phyloP scores from a whole-genome alignment of 768 basidiomycete genomes.

The Leccinellum luteum region DNA sequence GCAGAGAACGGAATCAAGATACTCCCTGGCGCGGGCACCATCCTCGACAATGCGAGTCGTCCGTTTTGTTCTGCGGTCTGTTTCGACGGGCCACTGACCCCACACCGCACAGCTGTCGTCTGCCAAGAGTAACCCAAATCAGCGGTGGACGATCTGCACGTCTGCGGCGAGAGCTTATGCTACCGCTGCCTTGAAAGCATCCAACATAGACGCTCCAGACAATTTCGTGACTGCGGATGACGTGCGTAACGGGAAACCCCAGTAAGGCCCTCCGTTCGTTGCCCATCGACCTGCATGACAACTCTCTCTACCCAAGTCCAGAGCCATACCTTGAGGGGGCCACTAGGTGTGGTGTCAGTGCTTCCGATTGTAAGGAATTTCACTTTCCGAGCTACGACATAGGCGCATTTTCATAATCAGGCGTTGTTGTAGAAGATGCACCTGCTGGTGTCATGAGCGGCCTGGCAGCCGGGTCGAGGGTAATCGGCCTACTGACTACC shows the following conservation, averaged over 20 bases:
- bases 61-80: not conserved
- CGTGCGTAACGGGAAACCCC: constrained; percentile 79
- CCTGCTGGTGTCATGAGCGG: constrained; percentile 83
- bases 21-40: constrained; percentile 66
- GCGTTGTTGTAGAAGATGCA: constrained; percentile 90
- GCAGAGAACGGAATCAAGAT: constrained; percentile 60
- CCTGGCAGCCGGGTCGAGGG: constrained; percentile 77
- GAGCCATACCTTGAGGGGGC: constrained; percentile 93
- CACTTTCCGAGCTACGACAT: not conserved
- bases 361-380: constrained; percentile 30
- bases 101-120: constrained; percentile 26
- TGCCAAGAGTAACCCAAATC: constrained; percentile 42
- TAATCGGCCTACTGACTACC: constrained; percentile 79
- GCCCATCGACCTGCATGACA: not conserved
- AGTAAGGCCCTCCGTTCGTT: constrained; percentile 34
- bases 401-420: constrained; percentile 33
- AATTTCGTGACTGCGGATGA: constrained; percentile 83
- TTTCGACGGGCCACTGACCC: constrained; percentile 4
- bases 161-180: constrained; percentile 81
- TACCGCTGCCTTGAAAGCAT: constrained; percentile 60
- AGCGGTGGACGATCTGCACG: constrained; percentile 86
- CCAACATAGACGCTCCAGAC: constrained; percentile 66
- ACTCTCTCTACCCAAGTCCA: constrained; percentile 43
- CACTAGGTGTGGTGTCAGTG: constrained; percentile 59
- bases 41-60: constrained; percentile 52